Base-by-base conservation (phyloP, 1,284 basidiomycete genomes). In the Trametes polyzona region DNA sequence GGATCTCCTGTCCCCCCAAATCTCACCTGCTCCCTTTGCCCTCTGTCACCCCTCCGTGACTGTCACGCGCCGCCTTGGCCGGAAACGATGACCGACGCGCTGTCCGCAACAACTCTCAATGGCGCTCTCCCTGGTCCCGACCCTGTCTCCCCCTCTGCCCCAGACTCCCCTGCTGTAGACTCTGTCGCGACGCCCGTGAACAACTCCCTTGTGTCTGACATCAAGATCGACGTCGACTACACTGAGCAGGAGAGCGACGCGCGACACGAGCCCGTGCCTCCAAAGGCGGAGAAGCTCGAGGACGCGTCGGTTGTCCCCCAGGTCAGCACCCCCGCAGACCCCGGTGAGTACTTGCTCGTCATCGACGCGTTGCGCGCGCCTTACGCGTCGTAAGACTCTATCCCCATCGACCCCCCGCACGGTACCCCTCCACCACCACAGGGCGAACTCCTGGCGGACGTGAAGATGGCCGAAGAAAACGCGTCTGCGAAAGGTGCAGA, bases 1-100 rank as follows among this genome's bases (percentile, higher is more conserved):
- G 78, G 81, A 83, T 81, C 78, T 72, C 83, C 82, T 84, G 84
- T 83, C 82, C 80, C 81, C 78, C 80, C 81, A 82, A 85, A 83
- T 83, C 81, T 81, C 78, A 81, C 82, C 78, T 77, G 66, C 62
- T 68, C 70, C 65, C 63, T 64, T 59, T 59, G 64, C 62, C 62
- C 61, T 65, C 64, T 64, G 66, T 69, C 67, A 68, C 68, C 58
- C 65, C 56, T 70, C 67, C 68, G 75, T 76, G 73, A 76, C 75
- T 64, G 75, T 75, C 74, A 75, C 75, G 74, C 73, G 71, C 71
- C 67, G 55, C 62, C 63, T 49, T 21, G 46, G 51, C 62, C 63
- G 53, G 40, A 52, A 39, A 67, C 67, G 65, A 71, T 72, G 70
- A 55, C 64, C 69, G 69, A 69, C 70, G 71, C 71, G 71, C 67